phyloP scores from a whole-genome alignment of 176 grass and related monocot genomes.

The Tillandsia leiboldiana region DNA sequence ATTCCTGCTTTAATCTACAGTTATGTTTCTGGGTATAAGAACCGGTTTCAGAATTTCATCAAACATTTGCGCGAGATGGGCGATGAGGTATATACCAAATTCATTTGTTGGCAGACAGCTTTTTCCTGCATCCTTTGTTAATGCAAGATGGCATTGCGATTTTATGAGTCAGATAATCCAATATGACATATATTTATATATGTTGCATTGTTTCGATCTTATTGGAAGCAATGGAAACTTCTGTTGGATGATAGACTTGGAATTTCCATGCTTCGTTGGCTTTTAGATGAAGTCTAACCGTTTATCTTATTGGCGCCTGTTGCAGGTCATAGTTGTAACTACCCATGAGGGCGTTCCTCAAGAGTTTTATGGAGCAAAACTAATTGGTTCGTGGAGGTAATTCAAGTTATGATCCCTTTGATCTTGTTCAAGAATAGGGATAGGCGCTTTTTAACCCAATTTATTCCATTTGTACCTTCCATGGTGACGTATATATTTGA shows the following conservation, averaged over 20 bases:
- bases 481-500: too few species aligned
- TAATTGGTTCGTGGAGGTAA: constrained; percentile 97
- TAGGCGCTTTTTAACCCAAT: too few species aligned
- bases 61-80: constrained; percentile 88
- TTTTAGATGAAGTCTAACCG: neutral
- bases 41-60: constrained; percentile 98
- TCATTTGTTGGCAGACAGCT: neutral
- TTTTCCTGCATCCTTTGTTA: neutral
- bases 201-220: neutral
- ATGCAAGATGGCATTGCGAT: constrained; percentile 14
- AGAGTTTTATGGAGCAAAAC: constrained; percentile 90
- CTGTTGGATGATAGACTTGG: neutral
- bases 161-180: too few species aligned
- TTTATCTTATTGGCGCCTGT: neutral
- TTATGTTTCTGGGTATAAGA: constrained; percentile 95
- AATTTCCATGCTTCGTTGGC: neutral
- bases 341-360: constrained; percentile 86
- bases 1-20: constrained; percentile 3
- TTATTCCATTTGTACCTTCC: too few species aligned
- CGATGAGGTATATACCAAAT: constrained; percentile 42
- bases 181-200: neutral
- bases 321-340: constrained; percentile 88
- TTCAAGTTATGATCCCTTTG: neutral
- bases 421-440: too few species aligned
- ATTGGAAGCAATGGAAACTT: neutral